Evolutionary conservation across 768 basidiomycete species (phyloP).

Genomic region (Megacollybia marginata): DNA sequence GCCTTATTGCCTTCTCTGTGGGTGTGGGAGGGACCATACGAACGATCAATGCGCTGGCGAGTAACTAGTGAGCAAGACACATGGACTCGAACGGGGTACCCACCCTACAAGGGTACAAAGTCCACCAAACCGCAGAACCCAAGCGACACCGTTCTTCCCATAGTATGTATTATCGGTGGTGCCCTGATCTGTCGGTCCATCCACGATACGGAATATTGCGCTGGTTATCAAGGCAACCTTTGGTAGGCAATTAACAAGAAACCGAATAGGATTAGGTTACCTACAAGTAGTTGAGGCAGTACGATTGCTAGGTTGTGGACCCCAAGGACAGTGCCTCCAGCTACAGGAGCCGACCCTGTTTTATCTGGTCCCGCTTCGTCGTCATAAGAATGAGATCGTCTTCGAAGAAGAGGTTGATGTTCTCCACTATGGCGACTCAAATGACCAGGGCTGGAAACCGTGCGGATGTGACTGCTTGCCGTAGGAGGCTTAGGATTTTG

Average conservation of each 20-base stretch:
- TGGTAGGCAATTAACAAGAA: slow-evolving; percentile 1
- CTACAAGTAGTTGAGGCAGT: slow-evolving; percentile 86
- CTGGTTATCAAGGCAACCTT: slow-evolving; percentile 85
- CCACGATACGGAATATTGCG: slow-evolving; percentile 77
- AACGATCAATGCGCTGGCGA: slow-evolving; percentile 64
- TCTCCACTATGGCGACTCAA: slow-evolving; percentile 31
- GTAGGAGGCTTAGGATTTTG: slow-evolving; percentile 24
- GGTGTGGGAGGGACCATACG: slow-evolving; percentile 83
- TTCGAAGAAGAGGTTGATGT: slow-evolving; percentile 53
- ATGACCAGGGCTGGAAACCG: slow-evolving; percentile 40
- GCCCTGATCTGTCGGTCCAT: slow-evolving; percentile 41
- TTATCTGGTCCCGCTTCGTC: slow-evolving; percentile 30
- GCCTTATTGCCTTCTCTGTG: slow-evolving; percentile 85
- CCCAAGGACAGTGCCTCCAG: slow-evolving; percentile 88
- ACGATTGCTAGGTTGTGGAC: slow-evolving; percentile 96
- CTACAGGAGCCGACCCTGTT: slow-evolving; percentile 38
- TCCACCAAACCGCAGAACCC: slow-evolving; percentile 92
- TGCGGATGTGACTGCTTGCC: slow-evolving; percentile 33
- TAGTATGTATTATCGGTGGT: slow-evolving; percentile 50
- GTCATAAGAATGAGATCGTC: slow-evolving; percentile 50
- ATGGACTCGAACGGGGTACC: neutral
- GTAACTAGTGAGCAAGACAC: slow-evolving; percentile 13
- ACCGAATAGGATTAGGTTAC: slow-evolving; percentile 19
- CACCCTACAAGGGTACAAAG: slow-evolving; percentile 60
- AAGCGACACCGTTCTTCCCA: slow-evolving; percentile 86